Conservation (phyloP, 2,329 filamentous ascomycete species). For the Nemania sp. region DNA sequence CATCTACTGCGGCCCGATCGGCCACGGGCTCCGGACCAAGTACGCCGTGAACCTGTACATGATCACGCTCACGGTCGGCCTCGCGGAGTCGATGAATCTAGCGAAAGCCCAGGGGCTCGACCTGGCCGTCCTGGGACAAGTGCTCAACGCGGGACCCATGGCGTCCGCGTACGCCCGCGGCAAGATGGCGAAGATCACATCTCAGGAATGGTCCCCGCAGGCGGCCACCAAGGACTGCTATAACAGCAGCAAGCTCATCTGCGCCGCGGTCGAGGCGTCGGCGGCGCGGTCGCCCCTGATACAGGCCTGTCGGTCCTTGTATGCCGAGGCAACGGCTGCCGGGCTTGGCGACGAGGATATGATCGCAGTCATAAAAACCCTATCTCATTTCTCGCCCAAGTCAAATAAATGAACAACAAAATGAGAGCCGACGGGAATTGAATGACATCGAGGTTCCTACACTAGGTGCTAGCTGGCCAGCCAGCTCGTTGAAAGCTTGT, state of each 20-base stretch:
- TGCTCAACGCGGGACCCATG: conserved; percentile 40
- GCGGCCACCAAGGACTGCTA: conserved; percentile 40
- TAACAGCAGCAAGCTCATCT: conserved; percentile 39
- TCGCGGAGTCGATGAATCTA: conserved; percentile 42
- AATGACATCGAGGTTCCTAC: not conserved
- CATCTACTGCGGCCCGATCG: conserved; percentile 43
- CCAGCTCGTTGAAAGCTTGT: too few relatives aligned
- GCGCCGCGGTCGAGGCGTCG: conserved; percentile 29
- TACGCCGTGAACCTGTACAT: conserved; percentile 42
- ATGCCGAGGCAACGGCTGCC: conserved; percentile 30
- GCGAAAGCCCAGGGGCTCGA: conserved; percentile 41
- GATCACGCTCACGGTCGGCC: conserved; percentile 39
- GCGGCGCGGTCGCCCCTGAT: conserved; percentile 32
- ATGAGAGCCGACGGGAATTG: not conserved
- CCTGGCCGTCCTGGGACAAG: conserved; percentile 36
- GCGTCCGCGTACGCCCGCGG: conserved; percentile 39
- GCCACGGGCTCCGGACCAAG: conserved; percentile 40
- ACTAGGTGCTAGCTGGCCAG: too few relatives aligned
- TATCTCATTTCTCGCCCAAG: not conserved
- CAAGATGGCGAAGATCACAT: conserved; percentile 40
- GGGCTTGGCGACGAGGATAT: conserved; percentile 38
- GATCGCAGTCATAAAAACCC: conserved; percentile 35
- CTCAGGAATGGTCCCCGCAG: conserved; percentile 40
- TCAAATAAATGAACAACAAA: not conserved
- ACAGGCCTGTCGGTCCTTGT: conserved; percentile 31